Conservation (phyloP, 1,139 yeast species). For the Candida mesenterica region DNA sequence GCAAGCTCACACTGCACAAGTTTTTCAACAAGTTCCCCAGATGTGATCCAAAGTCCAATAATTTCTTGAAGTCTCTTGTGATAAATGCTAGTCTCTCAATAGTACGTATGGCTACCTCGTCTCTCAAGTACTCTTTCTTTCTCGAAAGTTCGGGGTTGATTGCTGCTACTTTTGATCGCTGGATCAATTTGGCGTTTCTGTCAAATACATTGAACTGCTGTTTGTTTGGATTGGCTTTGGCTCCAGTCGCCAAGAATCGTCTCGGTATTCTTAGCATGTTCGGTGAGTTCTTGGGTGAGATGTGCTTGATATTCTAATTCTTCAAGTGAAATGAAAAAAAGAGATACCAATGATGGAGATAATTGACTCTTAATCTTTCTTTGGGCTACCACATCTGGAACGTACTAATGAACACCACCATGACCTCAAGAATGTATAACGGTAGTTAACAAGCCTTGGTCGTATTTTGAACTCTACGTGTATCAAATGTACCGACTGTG, state of each 20-base stretch:
- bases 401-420: no score
- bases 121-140: conserved; percentile 70
- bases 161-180: conserved; percentile 54
- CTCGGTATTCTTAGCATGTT: conserved; percentile 1
- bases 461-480: no score
- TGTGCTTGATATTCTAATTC: no score
- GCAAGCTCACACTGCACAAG: conserved; percentile 32
- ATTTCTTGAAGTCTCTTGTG: conserved; percentile 57
- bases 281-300: not conserved
- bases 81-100: conserved; percentile 75
- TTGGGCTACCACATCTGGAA: no score
- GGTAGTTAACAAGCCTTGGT: no score
- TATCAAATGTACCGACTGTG: no score
- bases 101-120: conserved; percentile 71
- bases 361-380: no score
- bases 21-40: conserved; percentile 56
- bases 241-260: conserved; percentile 24
- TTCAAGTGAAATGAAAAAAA: no score
- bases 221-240: conserved; percentile 13
- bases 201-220: conserved; percentile 63
- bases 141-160: conserved; percentile 44
- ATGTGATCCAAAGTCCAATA: conserved; percentile 73
- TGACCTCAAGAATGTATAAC: no score
- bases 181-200: conserved; percentile 56
- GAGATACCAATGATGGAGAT: no score